Percentiles rank a stretch among this genome's conserved stretches.
phyloP scores from a whole-genome alignment of 805 yeast genomes.

The Spathaspora girioi region DNA sequence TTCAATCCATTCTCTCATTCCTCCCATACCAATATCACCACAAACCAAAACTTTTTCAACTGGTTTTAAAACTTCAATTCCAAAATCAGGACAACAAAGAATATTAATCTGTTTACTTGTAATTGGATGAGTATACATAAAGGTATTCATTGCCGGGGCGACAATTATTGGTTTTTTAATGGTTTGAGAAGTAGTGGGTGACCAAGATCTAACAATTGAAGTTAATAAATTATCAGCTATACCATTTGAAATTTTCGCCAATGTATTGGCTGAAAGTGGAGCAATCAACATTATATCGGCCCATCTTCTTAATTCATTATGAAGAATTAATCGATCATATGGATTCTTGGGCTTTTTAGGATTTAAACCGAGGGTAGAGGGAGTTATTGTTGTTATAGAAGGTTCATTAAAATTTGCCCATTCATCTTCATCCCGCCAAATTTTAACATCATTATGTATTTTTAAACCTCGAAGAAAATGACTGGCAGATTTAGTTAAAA shows the following conservation, averaged over 20 bases:
- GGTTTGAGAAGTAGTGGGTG: slow-evolving; percentile 15
- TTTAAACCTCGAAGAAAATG: slow-evolving; percentile 59
- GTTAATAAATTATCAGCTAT: slow-evolving; percentile 43
- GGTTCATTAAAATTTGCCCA: slow-evolving; percentile 55
- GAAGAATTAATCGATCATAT: slow-evolving; percentile 35
- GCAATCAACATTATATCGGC: slow-evolving; percentile 46
- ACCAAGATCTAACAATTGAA: slow-evolving; percentile 42
- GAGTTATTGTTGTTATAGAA: slow-evolving; percentile 16
- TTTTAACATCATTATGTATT: slow-evolving; percentile 63
- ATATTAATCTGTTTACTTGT: slow-evolving; percentile 37
- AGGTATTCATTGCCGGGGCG: slow-evolving; percentile 48
- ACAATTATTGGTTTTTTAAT: slow-evolving; percentile 40
- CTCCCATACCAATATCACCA: slow-evolving; percentile 50
- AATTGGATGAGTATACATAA: slow-evolving; percentile 46
- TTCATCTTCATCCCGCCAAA: slow-evolving; percentile 94
- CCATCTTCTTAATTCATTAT: slow-evolving; percentile 44
- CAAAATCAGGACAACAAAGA: slow-evolving; percentile 34
- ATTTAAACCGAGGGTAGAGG: slow-evolving; percentile 3
- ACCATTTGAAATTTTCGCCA: slow-evolving; percentile 43
- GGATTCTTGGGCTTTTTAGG: slow-evolving; percentile 26
- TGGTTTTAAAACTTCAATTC: slow-evolving; percentile 42
- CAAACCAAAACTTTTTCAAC: slow-evolving; percentile 45
- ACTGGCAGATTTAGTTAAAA: slow-evolving; percentile 81
- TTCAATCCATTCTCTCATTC: slow-evolving; percentile 47
- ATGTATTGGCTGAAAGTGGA: slow-evolving; percentile 43